Evolutionary conservation across 2,329 filamentous ascomycete genomes (phyloP).

Genomic region (Diaporthe sp.): DNA sequence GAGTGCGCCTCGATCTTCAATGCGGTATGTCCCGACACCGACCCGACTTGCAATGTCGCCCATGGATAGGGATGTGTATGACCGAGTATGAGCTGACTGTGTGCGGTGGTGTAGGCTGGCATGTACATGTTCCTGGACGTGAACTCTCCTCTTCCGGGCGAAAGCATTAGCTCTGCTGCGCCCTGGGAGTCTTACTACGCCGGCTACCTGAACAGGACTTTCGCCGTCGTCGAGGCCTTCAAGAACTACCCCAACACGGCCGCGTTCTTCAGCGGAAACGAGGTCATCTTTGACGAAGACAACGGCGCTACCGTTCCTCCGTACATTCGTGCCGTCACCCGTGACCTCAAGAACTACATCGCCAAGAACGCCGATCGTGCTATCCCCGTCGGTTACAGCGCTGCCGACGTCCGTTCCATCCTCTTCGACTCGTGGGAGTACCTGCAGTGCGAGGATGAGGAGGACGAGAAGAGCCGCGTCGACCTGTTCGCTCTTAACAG

Average conservation of each 20-base stretch:
- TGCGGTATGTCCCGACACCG: conserved; percentile 55
- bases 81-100: background rate
- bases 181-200: conserved; percentile 73
- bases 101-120: conserved; percentile 61
- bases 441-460: conserved; percentile 72
- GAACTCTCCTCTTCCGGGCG: conserved; percentile 73
- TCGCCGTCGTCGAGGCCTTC: conserved; percentile 77
- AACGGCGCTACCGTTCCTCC: conserved; percentile 74
- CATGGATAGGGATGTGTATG: background rate
- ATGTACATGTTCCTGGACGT: conserved; percentile 80
- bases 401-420: conserved; percentile 81
- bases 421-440: conserved; percentile 83
- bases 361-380: conserved; percentile 76
- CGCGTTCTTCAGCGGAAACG: conserved; percentile 85
- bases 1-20: conserved; percentile 78
- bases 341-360: conserved; percentile 87
- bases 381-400: conserved; percentile 86
- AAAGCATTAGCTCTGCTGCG: conserved; percentile 67
- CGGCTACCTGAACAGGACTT: conserved; percentile 75
- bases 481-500: conserved; percentile 86
- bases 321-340: conserved; percentile 82
- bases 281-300: conserved; percentile 78
- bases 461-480: conserved; percentile 72
- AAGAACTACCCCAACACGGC: conserved; percentile 76
- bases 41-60: background rate